Evolutionary conservation across 192 early-diverging fungal species (phyloP).

Genomic region (Podila epigama): DNA sequence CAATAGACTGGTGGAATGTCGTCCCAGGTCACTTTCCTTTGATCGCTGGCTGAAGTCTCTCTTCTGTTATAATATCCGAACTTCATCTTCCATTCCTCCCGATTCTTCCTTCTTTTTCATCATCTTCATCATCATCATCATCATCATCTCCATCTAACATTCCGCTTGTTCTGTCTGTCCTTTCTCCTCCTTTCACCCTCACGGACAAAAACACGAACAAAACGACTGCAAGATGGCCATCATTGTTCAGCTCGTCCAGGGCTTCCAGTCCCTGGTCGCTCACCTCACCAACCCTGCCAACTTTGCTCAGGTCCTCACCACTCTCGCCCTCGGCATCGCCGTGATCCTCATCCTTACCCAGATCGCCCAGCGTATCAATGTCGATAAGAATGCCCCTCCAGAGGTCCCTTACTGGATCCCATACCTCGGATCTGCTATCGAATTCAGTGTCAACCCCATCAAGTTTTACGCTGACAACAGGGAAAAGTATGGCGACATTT

Average conservation of each 20-base stretch:
- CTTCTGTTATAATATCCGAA: not conserved
- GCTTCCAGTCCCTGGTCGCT: constrained; percentile 33
- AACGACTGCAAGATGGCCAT: constrained; percentile 48
- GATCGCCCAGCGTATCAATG: constrained; percentile 35
- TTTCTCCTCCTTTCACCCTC: constrained; percentile 4
- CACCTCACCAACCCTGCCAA: constrained; percentile 48
- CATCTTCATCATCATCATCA: constrained; percentile 6
- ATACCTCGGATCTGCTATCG: constrained; percentile 85
- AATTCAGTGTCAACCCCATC: constrained; percentile 91
- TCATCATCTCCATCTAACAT: not conserved
- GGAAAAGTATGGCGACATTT: constrained; percentile 87
- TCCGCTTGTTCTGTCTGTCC: not conserved
- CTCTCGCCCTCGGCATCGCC: constrained; percentile 34
- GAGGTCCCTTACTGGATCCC: constrained; percentile 82
- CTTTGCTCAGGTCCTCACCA: constrained; percentile 40
- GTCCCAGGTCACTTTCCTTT: not conserved
- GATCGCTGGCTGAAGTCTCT: too few relatives aligned
- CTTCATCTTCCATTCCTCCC: not conserved
- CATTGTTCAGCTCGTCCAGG: constrained; percentile 48
- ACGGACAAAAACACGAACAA: not conserved
- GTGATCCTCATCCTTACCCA: constrained; percentile 39
- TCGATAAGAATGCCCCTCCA: constrained; percentile 68
- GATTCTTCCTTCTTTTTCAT: not conserved
- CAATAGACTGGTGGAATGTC: too few relatives aligned
- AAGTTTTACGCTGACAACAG: constrained; percentile 86